Evolutionary conservation across 306 rosid species (phyloP), one percentile per base, ranked within the genome.

Genomic region (Dryas alaskensis): DNA sequence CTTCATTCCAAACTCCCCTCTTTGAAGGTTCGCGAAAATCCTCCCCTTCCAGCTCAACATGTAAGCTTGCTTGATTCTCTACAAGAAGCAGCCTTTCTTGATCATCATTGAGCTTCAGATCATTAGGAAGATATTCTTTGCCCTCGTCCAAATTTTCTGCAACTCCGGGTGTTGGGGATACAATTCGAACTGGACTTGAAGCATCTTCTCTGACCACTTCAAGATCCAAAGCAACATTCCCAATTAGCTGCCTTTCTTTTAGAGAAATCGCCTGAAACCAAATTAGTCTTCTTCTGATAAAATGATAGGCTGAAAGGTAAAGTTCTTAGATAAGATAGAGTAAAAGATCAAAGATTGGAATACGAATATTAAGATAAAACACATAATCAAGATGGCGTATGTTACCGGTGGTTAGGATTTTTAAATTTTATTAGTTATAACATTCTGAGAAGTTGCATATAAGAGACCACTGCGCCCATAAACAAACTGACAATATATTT

Each of bases 181-280:
- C 65, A 49, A 94, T 92, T 74, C 96, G 88, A 87, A 94, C 88
- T 4, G 86, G 89, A 82, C 73, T 85, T 4, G 85, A 80, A 77
- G 65, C 69, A 77, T 87, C 87, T 68, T 87, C 86, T 11, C 66
- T 60, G 10, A 60, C 54, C 63, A 78, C 85, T 81, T 85, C 97
- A 73, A 89, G 79, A 83, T 88, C 88, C 83, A 72, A 62, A 68
- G 81, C 78, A 60, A 88, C 88, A 84, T 82, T 85, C 69, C 89
- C 87, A 16, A 92, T 83, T 31, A 94, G 88, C 86, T 91, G 95
- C 77, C 80, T 89, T 82, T 91, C 98, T 86, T 92, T 92, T 72
- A 82, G 25, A 80, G 89, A 81, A 84, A 94, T 89, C 31, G 89
- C 95, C 98, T 94, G 91, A 81, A 87, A 86, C 71, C 74, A 80